These are phyloP conservation scores for Fomitiporia mediterranea DNA, from an alignment of 1,284 basidiomycete species.

Conservation along the genomic window DNA sequence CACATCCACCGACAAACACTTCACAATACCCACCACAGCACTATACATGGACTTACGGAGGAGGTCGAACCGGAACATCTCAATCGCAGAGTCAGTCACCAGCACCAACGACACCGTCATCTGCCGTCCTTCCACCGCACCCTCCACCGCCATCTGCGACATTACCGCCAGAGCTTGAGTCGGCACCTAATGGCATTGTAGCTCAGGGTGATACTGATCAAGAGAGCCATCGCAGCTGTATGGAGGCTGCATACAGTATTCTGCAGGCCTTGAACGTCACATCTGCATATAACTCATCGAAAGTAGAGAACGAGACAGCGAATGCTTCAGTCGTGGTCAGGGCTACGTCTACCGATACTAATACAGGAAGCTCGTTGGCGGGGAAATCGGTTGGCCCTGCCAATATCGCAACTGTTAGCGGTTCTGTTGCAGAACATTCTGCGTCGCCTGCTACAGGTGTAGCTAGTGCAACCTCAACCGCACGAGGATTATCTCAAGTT, in stretches of 20 bases:
- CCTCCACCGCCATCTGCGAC: too few relatives aligned
- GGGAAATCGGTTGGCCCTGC: background rate
- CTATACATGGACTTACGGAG: slow-evolving; percentile 14
- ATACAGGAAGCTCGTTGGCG: background rate
- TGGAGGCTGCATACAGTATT: slow-evolving; percentile 72
- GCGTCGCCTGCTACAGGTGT: background rate
- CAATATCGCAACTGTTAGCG: background rate
- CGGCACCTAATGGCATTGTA: background rate
- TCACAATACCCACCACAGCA: slow-evolving; percentile 11
- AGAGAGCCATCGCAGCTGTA: slow-evolving; percentile 50
- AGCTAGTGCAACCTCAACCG: background rate
- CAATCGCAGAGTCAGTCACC: slow-evolving; percentile 5
- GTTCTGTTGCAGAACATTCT: background rate
- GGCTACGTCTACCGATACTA: slow-evolving; percentile 10
- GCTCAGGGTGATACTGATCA: slow-evolving; percentile 32
- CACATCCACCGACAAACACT: slow-evolving; percentile 10
- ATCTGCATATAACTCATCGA: slow-evolving; percentile 38
- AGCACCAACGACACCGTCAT: background rate
- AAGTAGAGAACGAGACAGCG: slow-evolving; percentile 31
- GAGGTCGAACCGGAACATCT: background rate
- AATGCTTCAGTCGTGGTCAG: slow-evolving; percentile 19
- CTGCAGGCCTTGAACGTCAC: slow-evolving; percentile 72
- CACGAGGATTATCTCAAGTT: slow-evolving; percentile 7
- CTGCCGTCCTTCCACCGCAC: too few relatives aligned
- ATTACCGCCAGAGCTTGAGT: background rate